Conservation (phyloP, 1,284 basidiomycete genomes). For the Leccinum pallidistipes region DNA sequence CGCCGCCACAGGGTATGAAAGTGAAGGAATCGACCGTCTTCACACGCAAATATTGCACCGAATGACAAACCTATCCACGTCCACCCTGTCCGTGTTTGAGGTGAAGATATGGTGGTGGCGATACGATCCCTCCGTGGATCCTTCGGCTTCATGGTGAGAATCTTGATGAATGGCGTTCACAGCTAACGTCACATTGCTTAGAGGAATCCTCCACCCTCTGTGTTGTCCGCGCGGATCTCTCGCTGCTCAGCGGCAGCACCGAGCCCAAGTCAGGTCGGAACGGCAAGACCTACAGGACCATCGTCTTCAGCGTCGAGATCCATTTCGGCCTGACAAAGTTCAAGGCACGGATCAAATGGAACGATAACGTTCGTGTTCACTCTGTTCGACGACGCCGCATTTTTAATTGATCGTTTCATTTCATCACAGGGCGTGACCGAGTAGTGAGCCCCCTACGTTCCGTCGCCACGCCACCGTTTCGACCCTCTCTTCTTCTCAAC, state of each 20-base stretch:
- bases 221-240: constrained; percentile 72
- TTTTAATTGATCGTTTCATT: constrained; percentile 10
- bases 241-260: constrained; percentile 65
- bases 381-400: constrained; percentile 1
- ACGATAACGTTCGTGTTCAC: constrained; percentile 57
- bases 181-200: constrained; percentile 26
- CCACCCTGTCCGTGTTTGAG: constrained; percentile 74
- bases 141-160: constrained; percentile 54
- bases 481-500: constrained; percentile 7
- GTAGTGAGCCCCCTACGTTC: constrained; percentile 53
- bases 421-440: constrained; percentile 51
- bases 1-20: constrained; percentile 51
- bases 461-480: background rate
- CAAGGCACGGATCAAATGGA: constrained; percentile 77
- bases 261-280: constrained; percentile 60
- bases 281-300: constrained; percentile 75
- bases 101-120: constrained; percentile 80
- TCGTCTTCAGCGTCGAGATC: constrained; percentile 78
- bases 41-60: constrained; percentile 59
- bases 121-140: constrained; percentile 71
- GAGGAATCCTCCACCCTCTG: constrained; percentile 75
- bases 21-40: constrained; percentile 80
- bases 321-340: constrained; percentile 80
- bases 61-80: constrained; percentile 65
- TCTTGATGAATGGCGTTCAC: background rate